These are phyloP conservation scores for Neoboletus magnificus DNA, from an alignment of 768 basidiomycete species.

Conservation along the genomic window DNA sequence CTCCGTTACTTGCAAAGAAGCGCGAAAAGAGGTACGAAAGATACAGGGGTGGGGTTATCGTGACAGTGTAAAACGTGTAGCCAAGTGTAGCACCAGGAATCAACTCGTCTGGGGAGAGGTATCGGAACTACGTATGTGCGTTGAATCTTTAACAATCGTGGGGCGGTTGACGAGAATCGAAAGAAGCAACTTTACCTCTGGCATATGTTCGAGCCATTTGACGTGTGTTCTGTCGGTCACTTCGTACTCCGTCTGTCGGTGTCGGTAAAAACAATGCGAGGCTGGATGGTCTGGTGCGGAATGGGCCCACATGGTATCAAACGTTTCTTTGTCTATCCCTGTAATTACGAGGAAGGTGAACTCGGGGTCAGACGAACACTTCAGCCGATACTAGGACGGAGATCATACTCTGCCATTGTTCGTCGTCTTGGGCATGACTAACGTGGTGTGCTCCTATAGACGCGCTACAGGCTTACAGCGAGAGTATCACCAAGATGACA, in stretches of 20 bases:
- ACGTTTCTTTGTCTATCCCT: constrained; percentile 69
- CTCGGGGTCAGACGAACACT: not conserved
- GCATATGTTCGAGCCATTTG: constrained; percentile 43
- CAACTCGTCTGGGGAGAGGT: constrained; percentile 39
- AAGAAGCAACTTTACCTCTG: constrained; percentile 37
- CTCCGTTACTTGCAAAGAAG: constrained; percentile 54
- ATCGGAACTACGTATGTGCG: constrained; percentile 22
- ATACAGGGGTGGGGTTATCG: constrained; percentile 62
- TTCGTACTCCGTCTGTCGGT: constrained; percentile 57
- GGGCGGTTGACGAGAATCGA: not conserved
- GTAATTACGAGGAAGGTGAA: not conserved
- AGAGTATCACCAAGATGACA: not conserved
- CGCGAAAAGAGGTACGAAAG: constrained; percentile 54
- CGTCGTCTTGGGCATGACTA: constrained; percentile 45
- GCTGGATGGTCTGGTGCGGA: constrained; percentile 48
- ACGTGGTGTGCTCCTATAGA: constrained; percentile 74
- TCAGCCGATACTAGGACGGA: not conserved
- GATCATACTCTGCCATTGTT: constrained; percentile 47
- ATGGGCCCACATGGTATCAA: constrained; percentile 65
- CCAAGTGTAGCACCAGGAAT: constrained; percentile 43
- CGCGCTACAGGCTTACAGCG: not conserved
- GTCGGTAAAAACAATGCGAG: constrained; percentile 59
- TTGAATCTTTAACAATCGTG: not conserved
- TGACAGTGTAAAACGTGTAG: constrained; percentile 57
- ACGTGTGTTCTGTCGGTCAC: constrained; percentile 26